Base-by-base conservation (phyloP, 1,139 yeast species). In the Suhomyces yuchorum region DNA sequence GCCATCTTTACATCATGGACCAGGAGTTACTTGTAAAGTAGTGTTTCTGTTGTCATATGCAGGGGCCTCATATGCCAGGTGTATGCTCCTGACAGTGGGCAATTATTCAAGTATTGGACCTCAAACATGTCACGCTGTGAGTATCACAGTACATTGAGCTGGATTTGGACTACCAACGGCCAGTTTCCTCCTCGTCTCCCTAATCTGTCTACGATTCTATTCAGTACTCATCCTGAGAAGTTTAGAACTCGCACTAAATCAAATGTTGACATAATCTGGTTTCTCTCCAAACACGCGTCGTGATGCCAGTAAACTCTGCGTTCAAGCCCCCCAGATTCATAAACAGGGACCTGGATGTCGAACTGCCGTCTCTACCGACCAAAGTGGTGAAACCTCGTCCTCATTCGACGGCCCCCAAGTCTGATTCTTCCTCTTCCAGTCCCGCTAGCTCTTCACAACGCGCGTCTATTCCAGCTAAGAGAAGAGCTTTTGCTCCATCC, bases 301-400 rank as follows among this genome's bases (percentile, higher is more conserved):
- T 30, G 11, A 38, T 38, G 39, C 26, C 34, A 8, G 14, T 26
- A 22, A 34, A 35, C 24, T 11, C 44, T 18, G 44, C 44, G 2
- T 42, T 42, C 40, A 42, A 42, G 23, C 44, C 44, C 9, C 44
- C 44, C 7, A 24, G 44, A 19, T 42, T 42, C 30, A 15, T 42
- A 11, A 19, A 3, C 3, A 42, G 28, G 35, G 24, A 34, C 12
- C 24, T 12, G 26, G 24, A 23, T 6, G 15, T 4, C 3, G 14
- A 15, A 4, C 7, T 18, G 5, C 37, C 22, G 3, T 3, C 43
- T 26, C 14, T 3, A 6, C 6, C 30, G 3, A 11, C 14, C 30
- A 26, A 26, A 26, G 14, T 12, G 12, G 30, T 11, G n/a, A 8
- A 26, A 12, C 14, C 14, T 11, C n/a, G 5, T 3, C 30, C 30